Base-by-base conservation (phyloP, 345 rosid species). In the Acer yangbiense region DNA sequence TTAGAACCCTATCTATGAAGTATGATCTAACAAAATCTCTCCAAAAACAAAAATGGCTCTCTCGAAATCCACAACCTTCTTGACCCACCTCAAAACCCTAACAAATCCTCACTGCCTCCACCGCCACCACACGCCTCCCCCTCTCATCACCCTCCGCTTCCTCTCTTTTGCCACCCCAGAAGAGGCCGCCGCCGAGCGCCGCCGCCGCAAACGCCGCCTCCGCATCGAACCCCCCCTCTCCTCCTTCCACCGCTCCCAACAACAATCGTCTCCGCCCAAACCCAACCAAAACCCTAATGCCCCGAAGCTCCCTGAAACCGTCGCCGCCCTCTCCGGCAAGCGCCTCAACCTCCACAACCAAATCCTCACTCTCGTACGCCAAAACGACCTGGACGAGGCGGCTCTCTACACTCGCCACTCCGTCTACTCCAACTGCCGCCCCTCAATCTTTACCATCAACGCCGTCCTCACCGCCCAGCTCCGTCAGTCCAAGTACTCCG, bases 141-240 rank as follows among this genome's bases (percentile, higher is more conserved):
- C 76, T 9, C 21, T 76, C 62, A 5, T 82, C 71, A 35, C 85
- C 57, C 75, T 80, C 67, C 94, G 97, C 4, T 69, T 52, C 82
- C 84, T 92, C 82, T 90, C 98, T 29, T 95, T 87, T 87, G 80
- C 91, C 23, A 83, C 94, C 20, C 90, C 91, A 0, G 97, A 95
- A 81, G 99, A 95, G 68, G 98, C 98, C 9, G 96, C 94, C 0
- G 96, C 98, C 0, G 98, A 92, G 46, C 95, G 97, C 61, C 97
- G 98, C 43, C 97, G 93, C 32, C 90, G 98, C 70, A 93, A 92
- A 83, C 93, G 97, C 72, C 94, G 91, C 44, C 91, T 86, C 66
- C 97, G 95, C 65, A 87, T 93, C 81, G 94, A 93, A 72, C 98
- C 98, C 2, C 97, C 99, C 0, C 86, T 89, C 43, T 86, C 91